Percentiles rank a stretch among this genome's conserved stretches.
Evolutionary conservation across 1,139 yeast species (phyloP).

Genomic region (Protomyces macrosporus): DNA sequence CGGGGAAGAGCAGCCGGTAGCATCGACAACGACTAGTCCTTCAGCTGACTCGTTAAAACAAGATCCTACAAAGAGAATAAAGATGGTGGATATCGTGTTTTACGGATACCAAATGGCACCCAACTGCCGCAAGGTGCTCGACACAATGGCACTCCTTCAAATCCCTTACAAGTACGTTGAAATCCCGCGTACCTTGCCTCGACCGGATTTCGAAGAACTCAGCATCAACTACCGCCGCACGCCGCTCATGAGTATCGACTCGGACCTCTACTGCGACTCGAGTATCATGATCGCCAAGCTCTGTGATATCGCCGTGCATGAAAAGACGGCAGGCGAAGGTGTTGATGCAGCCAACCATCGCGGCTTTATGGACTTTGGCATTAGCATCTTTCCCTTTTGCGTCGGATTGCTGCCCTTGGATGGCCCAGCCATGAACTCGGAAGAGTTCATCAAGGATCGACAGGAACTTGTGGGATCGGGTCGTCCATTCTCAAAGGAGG

Average conservation of each 20-base stretch:
- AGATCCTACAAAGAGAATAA: background rate
- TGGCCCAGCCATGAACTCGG: background rate
- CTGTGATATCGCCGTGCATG: conserved; percentile 16
- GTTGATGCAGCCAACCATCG: conserved; percentile 13
- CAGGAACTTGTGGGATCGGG: conserved; percentile 1
- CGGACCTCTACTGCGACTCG: conserved; percentile 19
- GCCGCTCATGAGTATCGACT: conserved; percentile 18
- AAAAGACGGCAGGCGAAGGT: background rate
- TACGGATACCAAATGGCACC: conserved; percentile 24
- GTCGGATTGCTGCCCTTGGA: conserved; percentile 9
- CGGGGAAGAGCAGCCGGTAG: too few species aligned
- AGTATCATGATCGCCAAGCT: conserved; percentile 13
- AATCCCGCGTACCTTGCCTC: conserved; percentile 8
- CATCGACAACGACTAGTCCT: too few species aligned
- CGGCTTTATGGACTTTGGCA: background rate
- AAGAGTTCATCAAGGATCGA: conserved; percentile 14
- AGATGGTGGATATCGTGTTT: conserved; percentile 1
- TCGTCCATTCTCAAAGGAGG: conserved; percentile 3
- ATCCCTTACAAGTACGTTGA: conserved; percentile 19
- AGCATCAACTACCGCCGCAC: conserved; percentile 14
- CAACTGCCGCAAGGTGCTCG: conserved; percentile 8
- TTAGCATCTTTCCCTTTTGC: background rate
- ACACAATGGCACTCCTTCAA: background rate
- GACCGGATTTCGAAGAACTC: conserved; percentile 13
- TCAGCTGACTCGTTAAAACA: too few species aligned